Conservation (phyloP, 2,329 filamentous ascomycete genomes). For the Botryotinia calthae region DNA sequence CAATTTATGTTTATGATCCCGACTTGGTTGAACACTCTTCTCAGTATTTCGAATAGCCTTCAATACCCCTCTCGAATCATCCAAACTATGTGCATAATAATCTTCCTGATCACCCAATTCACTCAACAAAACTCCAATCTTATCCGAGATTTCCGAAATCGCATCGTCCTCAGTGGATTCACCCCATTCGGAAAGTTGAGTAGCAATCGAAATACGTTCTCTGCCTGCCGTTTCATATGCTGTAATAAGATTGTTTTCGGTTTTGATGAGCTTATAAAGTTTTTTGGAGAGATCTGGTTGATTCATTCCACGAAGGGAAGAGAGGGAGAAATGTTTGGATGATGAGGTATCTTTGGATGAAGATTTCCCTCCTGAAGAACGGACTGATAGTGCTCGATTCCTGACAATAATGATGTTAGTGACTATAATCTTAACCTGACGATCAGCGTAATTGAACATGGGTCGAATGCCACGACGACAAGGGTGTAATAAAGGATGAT, state of each 20-base stretch:
- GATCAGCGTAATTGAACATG: constrained; percentile 3
- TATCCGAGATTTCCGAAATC: constrained; percentile 88
- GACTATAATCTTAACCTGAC: neutral
- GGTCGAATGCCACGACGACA: neutral
- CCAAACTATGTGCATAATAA: constrained; percentile 77
- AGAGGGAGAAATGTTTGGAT: constrained; percentile 74
- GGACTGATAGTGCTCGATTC: constrained; percentile 73
- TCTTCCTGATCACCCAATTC: constrained; percentile 96
- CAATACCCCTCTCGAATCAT: constrained; percentile 77
- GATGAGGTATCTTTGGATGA: constrained; percentile 37
- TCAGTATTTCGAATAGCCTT: constrained; percentile 96
- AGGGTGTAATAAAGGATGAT: neutral
- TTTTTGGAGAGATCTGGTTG: constrained; percentile 88
- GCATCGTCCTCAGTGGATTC: constrained; percentile 85
- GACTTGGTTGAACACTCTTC: constrained; percentile 87
- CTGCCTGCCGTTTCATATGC: constrained; percentile 82
- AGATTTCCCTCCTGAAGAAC: constrained; percentile 49
- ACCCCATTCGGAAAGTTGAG: constrained; percentile 94
- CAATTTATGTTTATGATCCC: constrained; percentile 84
- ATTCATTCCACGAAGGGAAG: constrained; percentile 76
- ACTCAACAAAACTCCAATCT: constrained; percentile 86
- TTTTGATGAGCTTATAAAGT: constrained; percentile 91
- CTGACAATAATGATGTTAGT: constrained; percentile 41
- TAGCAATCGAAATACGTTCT: constrained; percentile 80
- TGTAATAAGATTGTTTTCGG: constrained; percentile 82